These are phyloP conservation scores for Pseudonectria buxi DNA, from an alignment of 2,329 filamentous ascomycete species.

Conservation along the genomic window DNA sequence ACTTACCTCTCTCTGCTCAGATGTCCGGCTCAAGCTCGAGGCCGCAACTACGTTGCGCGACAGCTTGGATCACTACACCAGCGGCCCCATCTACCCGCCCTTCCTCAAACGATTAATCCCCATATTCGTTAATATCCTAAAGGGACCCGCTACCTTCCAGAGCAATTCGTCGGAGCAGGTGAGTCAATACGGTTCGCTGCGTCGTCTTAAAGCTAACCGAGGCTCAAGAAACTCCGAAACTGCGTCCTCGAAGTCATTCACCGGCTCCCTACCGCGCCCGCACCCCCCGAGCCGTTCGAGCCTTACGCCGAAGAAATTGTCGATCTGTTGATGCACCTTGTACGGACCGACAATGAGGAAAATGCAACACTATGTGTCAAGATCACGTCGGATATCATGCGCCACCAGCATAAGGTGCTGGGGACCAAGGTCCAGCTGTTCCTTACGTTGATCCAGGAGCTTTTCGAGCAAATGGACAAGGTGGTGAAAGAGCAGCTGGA, in stretches of 20 bases:
- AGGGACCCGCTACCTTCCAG: slow-evolving; percentile 82
- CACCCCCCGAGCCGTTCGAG: slow-evolving; percentile 73
- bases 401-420: slow-evolving; percentile 81
- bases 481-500: slow-evolving; percentile 96
- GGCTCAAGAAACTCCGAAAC: slow-evolving; percentile 71
- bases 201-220: slow-evolving; percentile 11
- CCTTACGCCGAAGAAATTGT: slow-evolving; percentile 83
- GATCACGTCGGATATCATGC: slow-evolving; percentile 93
- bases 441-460: slow-evolving; percentile 83
- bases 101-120: slow-evolving; percentile 89
- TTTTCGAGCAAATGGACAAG: slow-evolving; percentile 91
- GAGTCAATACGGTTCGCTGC: slow-evolving; percentile 19
- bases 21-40: slow-evolving; percentile 73
- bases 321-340: slow-evolving; percentile 81
- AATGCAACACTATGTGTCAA: slow-evolving; percentile 98
- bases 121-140: slow-evolving; percentile 77
- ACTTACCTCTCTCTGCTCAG: slow-evolving; percentile 37
- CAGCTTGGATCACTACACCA: slow-evolving; percentile 81
- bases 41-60: slow-evolving; percentile 84
- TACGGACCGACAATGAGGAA: slow-evolving; percentile 92
- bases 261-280: slow-evolving; percentile 65
- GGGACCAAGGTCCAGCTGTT: slow-evolving; percentile 78
- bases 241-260: slow-evolving; percentile 93
- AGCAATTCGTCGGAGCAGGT: slow-evolving; percentile 88
- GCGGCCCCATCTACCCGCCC: slow-evolving; percentile 64